phyloP scores from a whole-genome alignment of 2,329 filamentous ascomycete species.

The Daldinia sp. region DNA sequence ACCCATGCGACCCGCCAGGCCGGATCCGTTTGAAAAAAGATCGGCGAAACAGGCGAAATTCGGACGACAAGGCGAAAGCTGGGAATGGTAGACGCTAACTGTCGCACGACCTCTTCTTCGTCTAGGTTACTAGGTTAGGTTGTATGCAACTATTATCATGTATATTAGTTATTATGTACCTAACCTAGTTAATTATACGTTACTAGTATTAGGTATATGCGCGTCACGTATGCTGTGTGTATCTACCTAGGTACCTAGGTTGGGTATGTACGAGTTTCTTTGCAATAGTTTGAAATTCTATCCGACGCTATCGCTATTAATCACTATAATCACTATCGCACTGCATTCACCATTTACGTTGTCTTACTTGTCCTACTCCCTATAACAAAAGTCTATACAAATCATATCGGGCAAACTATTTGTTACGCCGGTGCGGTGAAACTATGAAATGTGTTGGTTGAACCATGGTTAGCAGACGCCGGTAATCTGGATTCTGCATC shows the following conservation, averaged over 20 bases:
- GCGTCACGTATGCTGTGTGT: no score
- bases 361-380: slow-evolving; percentile 14
- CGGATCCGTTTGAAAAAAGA: slow-evolving; percentile 15
- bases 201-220: no score
- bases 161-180: no score
- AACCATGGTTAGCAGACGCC: neutral
- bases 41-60: neutral
- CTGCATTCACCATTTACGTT: slow-evolving; percentile 14
- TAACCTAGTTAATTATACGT: no score
- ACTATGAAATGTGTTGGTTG: neutral
- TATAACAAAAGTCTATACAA: slow-evolving; percentile 5
- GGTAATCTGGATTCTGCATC: slow-evolving; percentile 18
- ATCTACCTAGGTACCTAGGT: no score
- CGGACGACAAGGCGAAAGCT: neutral
- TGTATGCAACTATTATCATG: neutral
- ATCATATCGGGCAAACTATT: slow-evolving; percentile 6
- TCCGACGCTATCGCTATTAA: slow-evolving; percentile 7
- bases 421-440: neutral
- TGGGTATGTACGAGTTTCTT: no score
- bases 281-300: slow-evolving; percentile 15
- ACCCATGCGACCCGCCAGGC: slow-evolving; percentile 22
- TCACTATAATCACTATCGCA: slow-evolving; percentile 1
- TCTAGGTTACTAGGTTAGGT: no score
- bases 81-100: slow-evolving; percentile 1
- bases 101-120: slow-evolving; percentile 12